A percentile compares a stretch with the other conserved stretches of the same genome.
These are phyloP conservation scores for Nitzschia inconspicua DNA, from an alignment of 108 stramenopile species.

Conservation along the genomic window DNA sequence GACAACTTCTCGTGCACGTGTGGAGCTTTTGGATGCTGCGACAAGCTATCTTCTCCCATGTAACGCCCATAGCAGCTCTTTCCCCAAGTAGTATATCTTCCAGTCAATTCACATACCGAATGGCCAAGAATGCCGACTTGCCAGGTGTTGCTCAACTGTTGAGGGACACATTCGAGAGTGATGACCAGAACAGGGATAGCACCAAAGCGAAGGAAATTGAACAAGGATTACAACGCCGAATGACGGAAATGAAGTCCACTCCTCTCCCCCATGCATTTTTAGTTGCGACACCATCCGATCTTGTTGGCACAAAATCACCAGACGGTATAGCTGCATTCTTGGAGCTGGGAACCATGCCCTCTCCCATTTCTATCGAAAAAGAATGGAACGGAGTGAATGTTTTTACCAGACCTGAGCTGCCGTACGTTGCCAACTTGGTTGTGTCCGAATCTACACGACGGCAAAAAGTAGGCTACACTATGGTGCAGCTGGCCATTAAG, in stretches of 20 bases:
- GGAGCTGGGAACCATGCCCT: constrained; percentile 9
- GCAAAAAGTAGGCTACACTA: constrained; percentile 3
- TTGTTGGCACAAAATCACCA: neutral
- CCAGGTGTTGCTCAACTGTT: neutral
- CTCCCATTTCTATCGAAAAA: neutral
- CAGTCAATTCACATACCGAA: constrained; percentile 11
- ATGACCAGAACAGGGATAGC: neutral
- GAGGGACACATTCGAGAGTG: neutral
- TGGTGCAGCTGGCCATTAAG: constrained; percentile 8
- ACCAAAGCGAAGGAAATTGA: neutral
- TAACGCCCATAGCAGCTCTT: too few relatives aligned
- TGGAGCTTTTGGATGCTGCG: too few relatives aligned
- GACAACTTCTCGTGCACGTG: too few relatives aligned
- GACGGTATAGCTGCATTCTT: constrained; percentile 1
- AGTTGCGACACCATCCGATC: neutral
- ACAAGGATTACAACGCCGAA: constrained; percentile 5
- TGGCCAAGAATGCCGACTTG: neutral
- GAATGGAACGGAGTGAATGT: constrained; percentile 2
- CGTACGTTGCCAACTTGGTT: constrained; percentile 9
- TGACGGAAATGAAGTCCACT: too few relatives aligned
- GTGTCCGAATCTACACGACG: neutral
- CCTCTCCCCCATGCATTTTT: constrained; percentile 8
- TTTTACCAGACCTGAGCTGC: constrained; percentile 1
- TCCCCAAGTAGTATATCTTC: too few relatives aligned
- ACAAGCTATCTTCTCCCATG: too few relatives aligned